Percentiles rank a stretch among this genome's conserved stretches.
phyloP scores from a whole-genome alignment of 2,329 filamentous ascomycete species.

The Rhynchosporium secalis region DNA sequence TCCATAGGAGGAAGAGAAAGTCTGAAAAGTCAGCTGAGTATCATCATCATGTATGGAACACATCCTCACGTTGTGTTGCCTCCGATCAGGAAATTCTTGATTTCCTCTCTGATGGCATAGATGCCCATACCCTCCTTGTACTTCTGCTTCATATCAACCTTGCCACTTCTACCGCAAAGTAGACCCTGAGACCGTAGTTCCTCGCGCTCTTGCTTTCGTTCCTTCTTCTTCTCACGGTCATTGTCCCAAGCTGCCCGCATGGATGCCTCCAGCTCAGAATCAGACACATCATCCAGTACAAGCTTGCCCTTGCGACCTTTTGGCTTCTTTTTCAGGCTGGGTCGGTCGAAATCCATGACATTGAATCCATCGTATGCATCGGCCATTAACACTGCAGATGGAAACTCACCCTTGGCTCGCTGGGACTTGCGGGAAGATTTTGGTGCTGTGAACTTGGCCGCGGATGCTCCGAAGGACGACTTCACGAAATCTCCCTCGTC shows the following conservation, averaged over 20 bases:
- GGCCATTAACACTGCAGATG: conserved; percentile 55
- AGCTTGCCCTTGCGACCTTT: conserved; percentile 60
- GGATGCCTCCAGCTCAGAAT: conserved; percentile 64
- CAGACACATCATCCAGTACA: conserved; percentile 55
- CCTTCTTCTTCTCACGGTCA: conserved; percentile 70
- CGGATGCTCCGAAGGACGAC: conserved; percentile 18
- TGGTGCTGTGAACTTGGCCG: conserved; percentile 19
- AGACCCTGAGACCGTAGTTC: conserved; percentile 65
- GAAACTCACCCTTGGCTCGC: conserved; percentile 45
- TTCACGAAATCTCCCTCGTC: conserved; percentile 28
- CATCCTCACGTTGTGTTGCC: conserved; percentile 60
- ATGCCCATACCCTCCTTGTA: conserved; percentile 72
- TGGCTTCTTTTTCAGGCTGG: conserved; percentile 63
- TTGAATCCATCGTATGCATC: conserved; percentile 67
- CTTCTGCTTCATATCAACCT: conserved; percentile 62
- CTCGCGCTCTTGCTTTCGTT: conserved; percentile 69
- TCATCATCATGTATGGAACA: neutral
- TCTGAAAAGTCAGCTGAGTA: conserved; percentile 44
- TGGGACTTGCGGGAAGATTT: conserved; percentile 30
- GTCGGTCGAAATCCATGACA: conserved; percentile 78
- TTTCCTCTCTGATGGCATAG: conserved; percentile 69
- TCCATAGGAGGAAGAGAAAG: conserved; percentile 82
- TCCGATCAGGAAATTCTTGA: conserved; percentile 68
- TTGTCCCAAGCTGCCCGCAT: conserved; percentile 63
- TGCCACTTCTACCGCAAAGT: conserved; percentile 56